A percentile compares a stretch with the other conserved stretches of the same genome.
Evolutionary conservation across 164 flowering plant genomes (phyloP).

Genomic region (Annona cherimola): DNA sequence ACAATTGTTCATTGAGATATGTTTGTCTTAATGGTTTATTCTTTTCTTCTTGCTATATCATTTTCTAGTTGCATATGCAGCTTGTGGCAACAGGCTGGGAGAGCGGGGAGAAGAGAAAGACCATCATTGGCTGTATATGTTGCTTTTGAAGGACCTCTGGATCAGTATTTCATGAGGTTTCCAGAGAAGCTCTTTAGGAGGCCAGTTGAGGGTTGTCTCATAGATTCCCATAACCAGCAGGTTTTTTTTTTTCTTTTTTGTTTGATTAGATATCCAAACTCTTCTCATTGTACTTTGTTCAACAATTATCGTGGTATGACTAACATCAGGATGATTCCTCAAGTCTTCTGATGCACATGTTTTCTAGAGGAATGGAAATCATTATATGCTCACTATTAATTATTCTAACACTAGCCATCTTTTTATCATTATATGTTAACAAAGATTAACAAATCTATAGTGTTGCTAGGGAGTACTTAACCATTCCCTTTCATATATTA

Average conservation of each 20-base stretch:
- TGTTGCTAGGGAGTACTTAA: too few relatives aligned
- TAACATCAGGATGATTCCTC: too few relatives aligned
- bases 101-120: conserved; percentile 89
- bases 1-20: not conserved
- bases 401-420: too few relatives aligned
- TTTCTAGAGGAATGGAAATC: too few relatives aligned
- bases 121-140: conserved; percentile 85
- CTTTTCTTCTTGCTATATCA: not conserved
- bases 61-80: conserved; percentile 29
- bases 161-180: conserved; percentile 87
- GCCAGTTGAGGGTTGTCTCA: conserved; percentile 80
- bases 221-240: conserved; percentile 79
- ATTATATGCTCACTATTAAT: too few relatives aligned
- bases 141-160: conserved; percentile 92
- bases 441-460: too few relatives aligned
- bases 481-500: too few relatives aligned
- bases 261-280: too few relatives aligned
- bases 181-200: conserved; percentile 79
- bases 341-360: too few relatives aligned
- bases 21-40: not conserved
- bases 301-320: too few relatives aligned
- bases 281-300: too few relatives aligned
- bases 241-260: conserved; percentile 23
- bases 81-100: conserved; percentile 98
- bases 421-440: too few relatives aligned